Percentiles rank a stretch among this genome's conserved stretches.
phyloP scores from a whole-genome alignment of 768 basidiomycete genomes.

The Tylopilus felleus region DNA sequence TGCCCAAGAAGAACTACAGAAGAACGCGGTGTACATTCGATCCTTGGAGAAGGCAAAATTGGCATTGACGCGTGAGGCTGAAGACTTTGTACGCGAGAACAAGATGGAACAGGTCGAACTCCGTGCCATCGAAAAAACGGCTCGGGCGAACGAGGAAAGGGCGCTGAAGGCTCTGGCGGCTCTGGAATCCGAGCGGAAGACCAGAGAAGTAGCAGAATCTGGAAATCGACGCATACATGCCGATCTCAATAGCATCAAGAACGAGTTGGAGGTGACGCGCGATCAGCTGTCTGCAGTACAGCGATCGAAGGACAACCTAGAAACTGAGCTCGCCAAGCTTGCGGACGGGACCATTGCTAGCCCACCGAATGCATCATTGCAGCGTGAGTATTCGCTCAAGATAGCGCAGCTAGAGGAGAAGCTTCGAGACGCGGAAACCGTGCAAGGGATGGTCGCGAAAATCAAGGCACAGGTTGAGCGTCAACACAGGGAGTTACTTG shows the following conservation, averaged over 20 bases:
- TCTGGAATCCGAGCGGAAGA: slow-evolving; percentile 63
- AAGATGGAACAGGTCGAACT: slow-evolving; percentile 66
- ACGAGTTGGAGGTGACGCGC: slow-evolving; percentile 53
- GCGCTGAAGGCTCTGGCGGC: slow-evolving; percentile 53
- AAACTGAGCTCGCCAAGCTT: slow-evolving; percentile 62
- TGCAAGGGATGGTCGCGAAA: slow-evolving; percentile 46
- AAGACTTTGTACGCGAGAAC: slow-evolving; percentile 74
- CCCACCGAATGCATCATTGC: slow-evolving; percentile 54
- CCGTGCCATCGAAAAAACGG: slow-evolving; percentile 66
- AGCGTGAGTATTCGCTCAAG: slow-evolving; percentile 60
- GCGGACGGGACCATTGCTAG: slow-evolving; percentile 56
- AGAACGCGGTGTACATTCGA: slow-evolving; percentile 70
- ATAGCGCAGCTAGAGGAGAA: slow-evolving; percentile 62
- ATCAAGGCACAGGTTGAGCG: slow-evolving; percentile 62
- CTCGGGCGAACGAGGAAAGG: slow-evolving; percentile 58
- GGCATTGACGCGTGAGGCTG: slow-evolving; percentile 72
- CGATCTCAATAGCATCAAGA: slow-evolving; percentile 53
- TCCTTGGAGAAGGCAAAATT: slow-evolving; percentile 83
- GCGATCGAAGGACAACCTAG: slow-evolving; percentile 62
- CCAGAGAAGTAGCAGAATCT: slow-evolving; percentile 63
- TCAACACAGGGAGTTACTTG: slow-evolving; percentile 70
- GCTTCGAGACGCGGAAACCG: slow-evolving; percentile 53
- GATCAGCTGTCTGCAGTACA: slow-evolving; percentile 53
- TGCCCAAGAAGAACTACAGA: slow-evolving; percentile 73
- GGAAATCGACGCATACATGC: slow-evolving; percentile 56